Conservation (phyloP, 306 rosid species). For the Astragalus glycyphyllos region DNA sequence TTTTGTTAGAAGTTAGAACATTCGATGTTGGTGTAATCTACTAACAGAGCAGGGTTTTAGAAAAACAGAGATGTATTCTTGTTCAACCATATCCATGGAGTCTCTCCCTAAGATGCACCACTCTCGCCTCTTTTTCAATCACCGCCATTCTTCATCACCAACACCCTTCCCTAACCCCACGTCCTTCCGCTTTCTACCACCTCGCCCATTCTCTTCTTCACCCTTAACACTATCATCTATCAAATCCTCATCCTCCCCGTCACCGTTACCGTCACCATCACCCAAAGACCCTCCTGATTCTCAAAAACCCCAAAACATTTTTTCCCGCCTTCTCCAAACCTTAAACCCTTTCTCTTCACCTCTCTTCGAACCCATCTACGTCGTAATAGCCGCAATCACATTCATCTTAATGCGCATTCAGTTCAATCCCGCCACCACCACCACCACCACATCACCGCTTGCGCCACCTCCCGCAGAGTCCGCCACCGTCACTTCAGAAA, state of each 20-base stretch:
- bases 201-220: slow-evolving; percentile 43
- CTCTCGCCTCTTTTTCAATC: slow-evolving; percentile 57
- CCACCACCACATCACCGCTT: slow-evolving; percentile 48
- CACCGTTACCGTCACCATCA: slow-evolving; percentile 4
- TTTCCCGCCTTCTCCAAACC: slow-evolving; percentile 46
- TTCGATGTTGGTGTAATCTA: too few species aligned
- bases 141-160: slow-evolving; percentile 50
- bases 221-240: slow-evolving; percentile 41
- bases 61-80: not conserved
- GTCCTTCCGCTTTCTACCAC: slow-evolving; percentile 37
- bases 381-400: slow-evolving; percentile 60
- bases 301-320: slow-evolving; percentile 37
- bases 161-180: slow-evolving; percentile 43
- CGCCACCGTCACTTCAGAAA: not conserved
- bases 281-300: slow-evolving; percentile 1
- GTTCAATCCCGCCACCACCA: slow-evolving; percentile 37
- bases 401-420: slow-evolving; percentile 60
- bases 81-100: slow-evolving; percentile 56
- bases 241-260: slow-evolving; percentile 44
- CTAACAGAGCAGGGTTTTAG: slow-evolving; percentile 32
- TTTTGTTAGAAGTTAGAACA: too few species aligned
- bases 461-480: slow-evolving; percentile 55
- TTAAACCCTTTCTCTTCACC: slow-evolving; percentile 49
- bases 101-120: slow-evolving; percentile 51
- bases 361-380: slow-evolving; percentile 56